Evolutionary conservation across 495 filamentous ascomycete species (phyloP).

Genomic region (Amniculicola lignicola): DNA sequence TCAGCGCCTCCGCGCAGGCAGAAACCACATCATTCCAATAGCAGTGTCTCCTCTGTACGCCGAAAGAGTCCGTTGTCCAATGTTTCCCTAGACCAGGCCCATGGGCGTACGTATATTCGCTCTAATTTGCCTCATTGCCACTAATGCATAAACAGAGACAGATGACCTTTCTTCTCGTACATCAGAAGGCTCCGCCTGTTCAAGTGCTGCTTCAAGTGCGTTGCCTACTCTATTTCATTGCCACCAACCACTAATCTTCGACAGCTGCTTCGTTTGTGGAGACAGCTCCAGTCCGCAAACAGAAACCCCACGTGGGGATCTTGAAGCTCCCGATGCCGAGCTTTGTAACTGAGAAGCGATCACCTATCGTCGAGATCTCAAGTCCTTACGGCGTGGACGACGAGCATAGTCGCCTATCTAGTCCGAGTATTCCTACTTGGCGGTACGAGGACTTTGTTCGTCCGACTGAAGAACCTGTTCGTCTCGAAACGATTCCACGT

Average conservation of each 20-base stretch:
- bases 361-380: constrained; percentile 3
- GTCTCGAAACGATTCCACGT: neutral
- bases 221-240: no score
- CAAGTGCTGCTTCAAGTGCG: no score
- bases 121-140: neutral
- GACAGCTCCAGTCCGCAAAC: no score
- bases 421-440: constrained; percentile 5
- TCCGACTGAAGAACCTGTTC: neutral
- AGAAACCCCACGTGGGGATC: neutral
- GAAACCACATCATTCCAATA: neutral
- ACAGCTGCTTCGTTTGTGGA: neutral
- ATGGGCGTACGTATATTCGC: no score
- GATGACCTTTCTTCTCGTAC: neutral
- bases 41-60: neutral
- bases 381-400: neutral
- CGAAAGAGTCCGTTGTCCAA: neutral
- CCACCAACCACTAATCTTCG: no score
- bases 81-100: neutral
- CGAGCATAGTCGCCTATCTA: neutral
- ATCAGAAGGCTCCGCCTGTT: no score
- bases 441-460: constrained; percentile 8
- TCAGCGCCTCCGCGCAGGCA: neutral
- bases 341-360: neutral
- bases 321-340: neutral
- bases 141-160: neutral